Percentiles rank a stretch among this genome's conserved stretches.
phyloP scores from a whole-genome alignment of 2,329 filamentous ascomycete species.

The Basipetospora sp. region DNA sequence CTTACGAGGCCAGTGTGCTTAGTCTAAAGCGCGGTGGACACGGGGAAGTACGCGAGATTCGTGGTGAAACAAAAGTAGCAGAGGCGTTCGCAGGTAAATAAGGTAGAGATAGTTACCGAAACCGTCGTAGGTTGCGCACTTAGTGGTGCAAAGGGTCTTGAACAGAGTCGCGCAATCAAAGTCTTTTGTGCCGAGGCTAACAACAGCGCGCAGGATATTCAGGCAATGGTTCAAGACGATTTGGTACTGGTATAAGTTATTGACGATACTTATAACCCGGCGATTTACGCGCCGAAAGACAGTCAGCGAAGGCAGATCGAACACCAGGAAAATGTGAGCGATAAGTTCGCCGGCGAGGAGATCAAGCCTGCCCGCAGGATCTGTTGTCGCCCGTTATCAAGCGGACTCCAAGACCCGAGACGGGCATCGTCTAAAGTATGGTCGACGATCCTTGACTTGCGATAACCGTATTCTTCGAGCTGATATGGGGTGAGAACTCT shows the following conservation, averaged over 20 bases:
- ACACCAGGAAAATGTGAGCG: slow-evolving; percentile 12
- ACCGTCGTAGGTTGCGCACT: slow-evolving; percentile 20
- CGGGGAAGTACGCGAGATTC: too few relatives aligned
- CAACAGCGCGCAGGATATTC: slow-evolving; percentile 17
- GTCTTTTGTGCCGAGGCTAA: slow-evolving; percentile 18
- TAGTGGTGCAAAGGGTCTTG: slow-evolving; percentile 14
- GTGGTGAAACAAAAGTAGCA: slow-evolving; percentile 14
- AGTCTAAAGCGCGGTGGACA: too few relatives aligned
- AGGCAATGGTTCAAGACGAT: slow-evolving; percentile 17
- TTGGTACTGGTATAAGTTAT: slow-evolving; percentile 21
- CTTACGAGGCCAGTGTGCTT: too few relatives aligned
- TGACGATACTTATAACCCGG: slow-evolving; percentile 19
- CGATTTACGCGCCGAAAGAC: slow-evolving; percentile 20
- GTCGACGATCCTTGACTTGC: neutral
- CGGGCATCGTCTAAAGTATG: slow-evolving; percentile 11
- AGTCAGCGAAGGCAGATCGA: slow-evolving; percentile 20
- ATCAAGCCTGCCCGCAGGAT: slow-evolving; percentile 14
- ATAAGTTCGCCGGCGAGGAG: slow-evolving; percentile 17
- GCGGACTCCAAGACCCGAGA: slow-evolving; percentile 9
- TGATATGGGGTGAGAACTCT: too few relatives aligned
- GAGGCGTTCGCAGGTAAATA: slow-evolving; percentile 22
- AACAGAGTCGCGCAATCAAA: slow-evolving; percentile 19
- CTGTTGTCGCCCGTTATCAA: slow-evolving; percentile 13
- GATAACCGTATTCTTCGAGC: too few relatives aligned
- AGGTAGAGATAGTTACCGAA: slow-evolving; percentile 26